These are phyloP conservation scores for Hura crepitans DNA, from an alignment of 441 rosid species.

Conservation along the genomic window DNA sequence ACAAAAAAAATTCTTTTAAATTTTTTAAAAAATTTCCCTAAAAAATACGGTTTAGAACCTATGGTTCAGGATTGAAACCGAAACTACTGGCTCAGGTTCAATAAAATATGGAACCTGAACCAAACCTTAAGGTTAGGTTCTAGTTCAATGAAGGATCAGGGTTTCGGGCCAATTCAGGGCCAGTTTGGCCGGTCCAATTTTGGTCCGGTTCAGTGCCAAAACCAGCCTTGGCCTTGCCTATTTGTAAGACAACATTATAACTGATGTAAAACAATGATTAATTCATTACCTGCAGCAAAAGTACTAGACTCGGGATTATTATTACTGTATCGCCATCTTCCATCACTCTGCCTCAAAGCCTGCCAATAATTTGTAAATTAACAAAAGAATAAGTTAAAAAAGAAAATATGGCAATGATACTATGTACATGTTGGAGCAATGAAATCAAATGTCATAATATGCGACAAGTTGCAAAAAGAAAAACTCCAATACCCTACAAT, in stretches of 20 bases:
- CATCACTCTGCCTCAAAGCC: slow-evolving; percentile 94
- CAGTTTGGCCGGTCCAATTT: too few relatives aligned
- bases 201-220: too few relatives aligned
- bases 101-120: too few relatives aligned
- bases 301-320: slow-evolving; percentile 78
- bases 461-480: background rate
- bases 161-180: too few relatives aligned
- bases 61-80: too few relatives aligned
- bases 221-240: too few relatives aligned
- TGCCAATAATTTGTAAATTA: slow-evolving; percentile 36
- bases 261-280: background rate
- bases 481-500: background rate
- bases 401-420: background rate
- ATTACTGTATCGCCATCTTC: slow-evolving; percentile 87
- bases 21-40: too few relatives aligned
- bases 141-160: too few relatives aligned
- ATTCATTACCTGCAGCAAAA: slow-evolving; percentile 76
- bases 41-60: too few relatives aligned
- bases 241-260: background rate
- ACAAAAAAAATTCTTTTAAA: too few relatives aligned
- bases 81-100: too few relatives aligned
- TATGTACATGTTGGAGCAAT: background rate
- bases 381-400: slow-evolving; percentile 11
- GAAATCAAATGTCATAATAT: background rate
- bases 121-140: too few relatives aligned